Evolutionary conservation across 2,329 filamentous ascomycete species (phyloP).

Genomic region (Colletotrichum horii): DNA sequence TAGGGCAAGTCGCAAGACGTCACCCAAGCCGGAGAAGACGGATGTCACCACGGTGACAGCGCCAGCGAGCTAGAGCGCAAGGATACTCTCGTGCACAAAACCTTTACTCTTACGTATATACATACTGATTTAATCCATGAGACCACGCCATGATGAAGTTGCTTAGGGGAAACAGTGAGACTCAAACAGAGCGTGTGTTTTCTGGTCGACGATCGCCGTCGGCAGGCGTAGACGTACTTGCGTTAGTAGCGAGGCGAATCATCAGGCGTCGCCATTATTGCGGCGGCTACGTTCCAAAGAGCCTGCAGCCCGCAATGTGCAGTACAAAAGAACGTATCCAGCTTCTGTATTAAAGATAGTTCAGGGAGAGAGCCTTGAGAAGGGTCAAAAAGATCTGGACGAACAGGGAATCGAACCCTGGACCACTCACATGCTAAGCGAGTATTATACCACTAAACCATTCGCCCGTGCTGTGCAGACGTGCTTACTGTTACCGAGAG

Average conservation of each 20-base stretch:
- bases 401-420: conserved; percentile 18
- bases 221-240: background rate
- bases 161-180: background rate
- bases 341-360: no score
- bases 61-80: background rate
- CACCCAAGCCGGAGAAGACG: background rate
- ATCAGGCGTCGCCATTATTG: background rate
- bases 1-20: conserved; percentile 28
- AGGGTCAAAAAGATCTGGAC: background rate
- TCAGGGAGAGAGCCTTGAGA: no score
- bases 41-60: background rate
- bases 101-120: background rate
- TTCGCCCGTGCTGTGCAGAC: no score
- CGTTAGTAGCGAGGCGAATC: background rate
- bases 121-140: conserved; percentile 8
- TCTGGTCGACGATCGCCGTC: background rate
- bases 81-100: background rate
- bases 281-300: background rate
- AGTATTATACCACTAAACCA: conserved; percentile 17
- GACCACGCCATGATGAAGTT: background rate
- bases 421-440: conserved; percentile 10
- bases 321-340: background rate
- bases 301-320: background rate
- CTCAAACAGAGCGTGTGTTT: background rate
- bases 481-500: no score